Base-by-base conservation (phyloP, 768 basidiomycete genomes). In the Lactifluus echinatus region DNA sequence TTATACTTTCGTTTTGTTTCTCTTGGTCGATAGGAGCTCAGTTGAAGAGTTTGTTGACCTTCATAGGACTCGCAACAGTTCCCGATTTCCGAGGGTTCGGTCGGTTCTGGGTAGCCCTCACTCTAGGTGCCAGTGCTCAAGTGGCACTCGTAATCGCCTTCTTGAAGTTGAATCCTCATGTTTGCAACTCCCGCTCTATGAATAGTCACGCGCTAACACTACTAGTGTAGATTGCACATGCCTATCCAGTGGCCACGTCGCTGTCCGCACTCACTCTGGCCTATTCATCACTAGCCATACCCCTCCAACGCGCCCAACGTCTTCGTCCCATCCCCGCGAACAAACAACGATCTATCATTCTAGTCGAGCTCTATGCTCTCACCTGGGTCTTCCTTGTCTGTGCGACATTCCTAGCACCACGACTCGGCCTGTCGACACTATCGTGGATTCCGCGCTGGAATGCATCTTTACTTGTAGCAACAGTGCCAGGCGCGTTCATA, bases 371-470 rank as follows among this genome's bases (percentile, higher is more conserved):
- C 2, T 86, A 83, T 61, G 64, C 74, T 17, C 70, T 86, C 46
- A 81, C 80, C 4, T 87, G 83, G 81, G 53, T 79, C 2, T 66
- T 83, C 2, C 79, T 86, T 26, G 68, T 85, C 14, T 58, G 74
- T 26, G 72, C 79, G 17, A 83, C 82, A 0, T 56, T 76, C 21
- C 68, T 73, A 6, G 70, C 81, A 34, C 74, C 71, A 19, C 68
- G 66, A 6, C 57, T 72, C 2, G 65, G 74, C 4, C 62, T 85
- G 7, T 81, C 80, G 1, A 77, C 80, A 4, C 68, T 78, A 14
- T 87, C 86, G 64, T 76, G 81, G 61, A 62, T 83, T 29, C 80
- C 77, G 0, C 72, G 73, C 3, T 84, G 82, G 79, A 78, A 86
- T 51, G 63, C 69, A 0, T 72, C 73, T 24, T 69, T 75, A 4